Evolutionary conservation across 1,139 yeast genomes (phyloP), one percentile per base, ranked within the genome.

Genomic region (Candida tunisiensis): DNA sequence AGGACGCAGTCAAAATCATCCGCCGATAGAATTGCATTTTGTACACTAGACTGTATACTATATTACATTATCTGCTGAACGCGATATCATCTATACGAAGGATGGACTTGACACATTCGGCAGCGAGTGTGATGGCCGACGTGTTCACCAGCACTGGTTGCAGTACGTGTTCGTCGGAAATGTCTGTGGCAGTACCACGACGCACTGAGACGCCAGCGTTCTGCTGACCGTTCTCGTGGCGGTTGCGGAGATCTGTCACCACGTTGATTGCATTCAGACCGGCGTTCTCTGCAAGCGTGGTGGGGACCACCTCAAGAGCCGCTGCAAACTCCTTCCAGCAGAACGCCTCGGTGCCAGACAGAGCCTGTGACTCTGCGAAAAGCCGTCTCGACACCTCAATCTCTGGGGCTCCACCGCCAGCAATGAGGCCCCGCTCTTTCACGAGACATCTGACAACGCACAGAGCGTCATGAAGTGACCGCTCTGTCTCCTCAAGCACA

Each of bases 321-420:
- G 77, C 73, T 13, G 98, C 95, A 57, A 82, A 88, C 54, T 85
- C 98, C 48, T 75, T 78, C 73, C 85, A 88, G 42, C 93, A 91
- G 43, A 83, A 74, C 30, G 92, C 91, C 52, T 88, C 95, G 6
- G 85, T 83, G 26, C 99, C 98, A 13, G 82, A 67, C 38, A 80
- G 61, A 25, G 70, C 59, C 35, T 75, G 68, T 13, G 94, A 65
- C 53, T 85, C 95, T 44, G 71, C 74, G 52, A 69, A 62, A 41
- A 88, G 58, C 15, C 71, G 69, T 44, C 93, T 71, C 5, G 96
- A 74, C 10, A 85, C 77, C 58, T 88, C 98, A 41, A 88, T 72
- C 57, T 88, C 99, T 26, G 98, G 94, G 5, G 98, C 96, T 41
- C 98, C 98, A 39, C 99, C 98, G 43, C 99, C 99, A 9, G 96